Evolutionary conservation across 2,329 filamentous ascomycete species (phyloP), one percentile per base, ranked within the genome.

Genomic region (Chrysoporthe deuterocubensis): DNA sequence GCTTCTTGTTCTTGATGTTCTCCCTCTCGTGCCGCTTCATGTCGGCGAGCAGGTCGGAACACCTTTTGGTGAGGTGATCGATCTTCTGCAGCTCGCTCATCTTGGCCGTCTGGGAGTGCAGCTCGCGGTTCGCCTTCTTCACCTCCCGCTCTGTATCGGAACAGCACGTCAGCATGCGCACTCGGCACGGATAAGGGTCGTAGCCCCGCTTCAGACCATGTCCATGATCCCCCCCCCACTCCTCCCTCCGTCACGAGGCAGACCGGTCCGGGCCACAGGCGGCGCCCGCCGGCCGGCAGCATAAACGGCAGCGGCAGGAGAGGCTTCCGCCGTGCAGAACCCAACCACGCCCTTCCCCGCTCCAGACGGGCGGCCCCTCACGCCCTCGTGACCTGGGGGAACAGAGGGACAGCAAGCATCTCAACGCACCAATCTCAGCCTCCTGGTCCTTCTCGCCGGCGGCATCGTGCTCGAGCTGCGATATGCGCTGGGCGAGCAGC

Each of bases 1-100:
- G 91, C 79, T 97, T 97, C 84, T 97, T 98, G 75, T 95, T 96
- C 81, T 97, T 98, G 70, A 92, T 87, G 76, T 97, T 94, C 71
- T 99, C 96, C 69, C 94, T 91, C 78, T 99, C 95, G 69, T 97
- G 86, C 66, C 94, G 91, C 80, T 97, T 97, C 93, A 98, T 97
- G 69, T 97, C 94, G 65, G 92, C 90, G 67, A 98, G 84, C 4
- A 98, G 87, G 75, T 98, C 94, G 70, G 92, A 94, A 73, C 96
- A 97, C 75, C 94, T 93, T 76, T 93, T 95, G 73, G 95, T 93
- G 14, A 98, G 87, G 62, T 92, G 89, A 66, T 98, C 95, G 72
- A 98, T 92, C 76, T 96, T 96, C 74, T 93, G 92, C 82, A 97
- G 87, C 65, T 96, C 92, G 73, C 92, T 93, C 85, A 97, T 95